Evolutionary conservation across 805 yeast species (phyloP), one percentile per base, ranked within the genome.

Genomic region (Saccharomycopsis fermentans): DNA sequence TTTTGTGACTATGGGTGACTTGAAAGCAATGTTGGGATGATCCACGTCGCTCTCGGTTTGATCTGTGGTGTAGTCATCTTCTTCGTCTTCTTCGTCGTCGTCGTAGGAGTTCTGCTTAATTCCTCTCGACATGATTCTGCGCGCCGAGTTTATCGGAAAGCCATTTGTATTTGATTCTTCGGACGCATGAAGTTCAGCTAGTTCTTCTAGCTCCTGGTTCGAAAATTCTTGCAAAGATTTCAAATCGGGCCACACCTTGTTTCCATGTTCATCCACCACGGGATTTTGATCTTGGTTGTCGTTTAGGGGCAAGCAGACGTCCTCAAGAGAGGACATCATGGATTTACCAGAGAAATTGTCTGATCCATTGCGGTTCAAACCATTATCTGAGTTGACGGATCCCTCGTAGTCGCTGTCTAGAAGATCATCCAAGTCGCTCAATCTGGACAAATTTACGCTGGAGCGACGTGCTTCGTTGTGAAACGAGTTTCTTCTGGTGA

Each of bases 291-390:
- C 69, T 17, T 63, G 63, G 51, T 79, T 81, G 62, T 85, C 91
- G n/a, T 43, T 43, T 43, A 90, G 76, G 0, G 96, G 96, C 70
- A 90, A 82, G 67, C 97, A 92, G 21, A 92, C 99, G 70, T 92
- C 99, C 67, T 86, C 91, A 59, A 92, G 72, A 1, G 96, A 87
- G 0, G 95, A 83, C 36, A 81, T 80, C 55, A 80, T 82, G 1
- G 60, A 52, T 32, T 59, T 52, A 35, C 54, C 53, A 1, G 57
- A 37, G 4, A 57, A 55, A 1, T 60, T 58, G 14, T 58, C 62
- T 3, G 62, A 59, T 4, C 58, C 59, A 29, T 58, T 61, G 37
- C 52, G 50, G 6, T 21, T 24, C 6, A 43, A 43, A 12, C 29
- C 26, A 11, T 43, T 26, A n/a, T 43, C 50, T 11, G 50, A 11